A percentile compares a stretch with the other conserved stretches of the same genome.
Conservation (phyloP, 2,329 filamentous ascomycete species). For the Lachnellula willkommii region DNA sequence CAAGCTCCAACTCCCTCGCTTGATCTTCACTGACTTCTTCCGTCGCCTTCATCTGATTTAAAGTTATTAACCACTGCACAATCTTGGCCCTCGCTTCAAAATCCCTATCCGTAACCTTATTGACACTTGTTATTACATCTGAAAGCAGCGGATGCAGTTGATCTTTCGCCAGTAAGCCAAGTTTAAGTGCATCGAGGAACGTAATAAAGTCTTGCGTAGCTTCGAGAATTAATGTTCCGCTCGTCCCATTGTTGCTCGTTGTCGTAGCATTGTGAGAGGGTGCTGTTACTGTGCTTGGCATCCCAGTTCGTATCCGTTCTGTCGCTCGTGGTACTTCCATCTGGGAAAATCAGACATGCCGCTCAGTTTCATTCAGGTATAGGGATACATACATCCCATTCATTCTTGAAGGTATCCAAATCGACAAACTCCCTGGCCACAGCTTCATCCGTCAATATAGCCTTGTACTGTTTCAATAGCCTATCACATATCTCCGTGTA, state of each 20-base stretch:
- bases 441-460: constrained; percentile 81
- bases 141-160: constrained; percentile 91
- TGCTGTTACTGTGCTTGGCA: constrained; percentile 73
- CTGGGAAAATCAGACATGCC: constrained; percentile 40
- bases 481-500: constrained; percentile 96
- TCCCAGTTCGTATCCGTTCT: constrained; percentile 83
- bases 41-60: constrained; percentile 96
- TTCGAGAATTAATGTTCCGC: constrained; percentile 66
- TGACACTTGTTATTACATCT: constrained; percentile 94
- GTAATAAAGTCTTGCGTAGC: constrained; percentile 99
- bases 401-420: constrained; percentile 82
- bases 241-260: constrained; percentile 37
- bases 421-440: constrained; percentile 86
- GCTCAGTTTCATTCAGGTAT: background rate
- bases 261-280: constrained; percentile 39
- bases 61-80: constrained; percentile 92
- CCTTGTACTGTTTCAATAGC: constrained; percentile 93
- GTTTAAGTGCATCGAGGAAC: constrained; percentile 87
- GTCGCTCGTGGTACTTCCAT: constrained; percentile 92
- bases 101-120: constrained; percentile 91
- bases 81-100: constrained; percentile 97
- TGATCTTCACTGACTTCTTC: constrained; percentile 86
- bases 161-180: constrained; percentile 90
- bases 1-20: constrained; percentile 80
- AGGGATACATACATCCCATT: constrained; percentile 71